Evolutionary conservation across 1,139 yeast genomes (phyloP), one percentile per base, ranked within the genome.

Genomic region (Geotrichum australiense): DNA sequence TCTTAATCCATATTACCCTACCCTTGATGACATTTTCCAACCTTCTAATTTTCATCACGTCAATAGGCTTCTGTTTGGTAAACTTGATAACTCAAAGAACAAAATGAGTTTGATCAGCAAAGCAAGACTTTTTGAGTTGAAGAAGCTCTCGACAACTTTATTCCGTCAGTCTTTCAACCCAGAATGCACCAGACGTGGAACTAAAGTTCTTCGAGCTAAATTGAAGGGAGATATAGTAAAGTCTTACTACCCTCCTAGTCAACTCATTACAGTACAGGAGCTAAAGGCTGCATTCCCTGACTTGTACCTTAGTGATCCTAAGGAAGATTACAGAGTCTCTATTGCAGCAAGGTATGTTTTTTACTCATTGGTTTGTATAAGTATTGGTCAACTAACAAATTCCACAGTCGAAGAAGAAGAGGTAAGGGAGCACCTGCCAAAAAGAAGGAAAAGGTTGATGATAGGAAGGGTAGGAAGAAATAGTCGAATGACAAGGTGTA

Each of bases 351-450:
- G 47, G 53, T 49, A 50, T 27, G 53, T 49, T 15, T 30, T 35
- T 24, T 15, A 5, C 15, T 37, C 5, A 12, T 14, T 14, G 12
- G 16, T 20, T 8, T 31, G 15, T 26, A 12, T 12, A 14, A 12
- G 4, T 16, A 20, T 6, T 24, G 8, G 34, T 3, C 8, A 12
- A 18, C 41, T 39, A 12, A 18, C 26, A 22, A 12, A 23, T 19
- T 6, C 18, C 15, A 8, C 37, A 52, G 54, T 49, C 71, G 85
- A 63, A 81, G 79, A 71, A 80, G 82, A 73, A 81, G 94, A 75
- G 89, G 86, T 61, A 86, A 86, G 65, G 94, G 94, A 61, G 93
- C 95, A 16, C 96, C 95, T 53, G 77, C 81, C 69, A 86, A 86
- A 71, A 76, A 71, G 66, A 53, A 72, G 65, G 53, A 66, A 54